phyloP scores from a whole-genome alignment of 1,284 basidiomycete species.

The Puccinia novopanici region DNA sequence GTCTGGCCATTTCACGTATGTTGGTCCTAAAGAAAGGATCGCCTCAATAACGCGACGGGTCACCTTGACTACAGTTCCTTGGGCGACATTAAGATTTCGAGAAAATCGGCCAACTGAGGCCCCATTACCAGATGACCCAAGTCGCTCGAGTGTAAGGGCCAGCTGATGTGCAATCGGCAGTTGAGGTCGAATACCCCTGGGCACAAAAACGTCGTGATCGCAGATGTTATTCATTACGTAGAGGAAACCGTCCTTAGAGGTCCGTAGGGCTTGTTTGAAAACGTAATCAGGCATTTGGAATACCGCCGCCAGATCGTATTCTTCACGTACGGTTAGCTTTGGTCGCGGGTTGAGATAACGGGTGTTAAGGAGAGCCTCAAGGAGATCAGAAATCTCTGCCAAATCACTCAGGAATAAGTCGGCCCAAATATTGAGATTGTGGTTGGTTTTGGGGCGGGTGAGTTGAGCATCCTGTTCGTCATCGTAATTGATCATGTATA shows the following conservation, averaged over 20 bases:
- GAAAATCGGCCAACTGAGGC: background rate
- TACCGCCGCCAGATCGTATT: background rate
- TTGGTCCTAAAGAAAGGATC: background rate
- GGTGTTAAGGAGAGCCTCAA: background rate
- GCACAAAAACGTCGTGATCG: background rate
- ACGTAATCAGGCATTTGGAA: background rate
- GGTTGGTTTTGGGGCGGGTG: background rate
- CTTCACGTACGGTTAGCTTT: background rate
- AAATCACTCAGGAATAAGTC: background rate
- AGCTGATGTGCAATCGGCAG: background rate
- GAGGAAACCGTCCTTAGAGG: background rate
- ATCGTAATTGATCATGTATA: background rate
- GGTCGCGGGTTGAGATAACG: background rate
- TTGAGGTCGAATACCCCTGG: background rate
- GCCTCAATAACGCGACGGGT: constrained; percentile 1
- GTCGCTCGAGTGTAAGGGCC: background rate
- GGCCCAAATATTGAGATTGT: background rate
- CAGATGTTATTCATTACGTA: background rate
- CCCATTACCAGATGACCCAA: constrained; percentile 6
- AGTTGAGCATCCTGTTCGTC: background rate
- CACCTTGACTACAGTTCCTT: constrained; percentile 11
- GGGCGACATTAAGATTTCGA: background rate
- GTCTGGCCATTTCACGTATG: constrained; percentile 5
- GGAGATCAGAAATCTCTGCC: background rate
- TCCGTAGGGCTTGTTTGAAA: constrained; percentile 14